Evolutionary conservation across 2,329 filamentous ascomycete species (phyloP).

Genomic region (Aspergillus fijiensis): DNA sequence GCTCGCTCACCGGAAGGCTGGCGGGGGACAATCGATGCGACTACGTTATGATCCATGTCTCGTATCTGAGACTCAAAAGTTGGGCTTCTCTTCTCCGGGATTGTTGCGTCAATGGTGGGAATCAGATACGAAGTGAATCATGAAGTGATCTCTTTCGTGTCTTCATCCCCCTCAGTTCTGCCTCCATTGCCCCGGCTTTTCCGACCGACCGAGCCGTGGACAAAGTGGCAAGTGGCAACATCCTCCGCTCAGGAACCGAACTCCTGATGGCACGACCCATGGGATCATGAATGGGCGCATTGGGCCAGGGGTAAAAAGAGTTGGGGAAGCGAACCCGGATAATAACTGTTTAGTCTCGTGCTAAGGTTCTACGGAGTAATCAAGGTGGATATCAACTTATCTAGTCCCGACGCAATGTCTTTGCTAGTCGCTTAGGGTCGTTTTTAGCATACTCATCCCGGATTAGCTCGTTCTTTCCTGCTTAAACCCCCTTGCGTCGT

Average conservation of each 20-base stretch:
- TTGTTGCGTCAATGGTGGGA: neutral
- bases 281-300: constrained; percentile 7
- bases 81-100: neutral
- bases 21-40: neutral
- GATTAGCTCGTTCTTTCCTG: neutral
- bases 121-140: no score
- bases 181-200: no score
- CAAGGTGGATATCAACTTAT: neutral
- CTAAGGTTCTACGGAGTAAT: neutral
- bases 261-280: neutral
- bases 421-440: neutral
- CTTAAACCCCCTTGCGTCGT: constrained; percentile 24
- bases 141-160: no score
- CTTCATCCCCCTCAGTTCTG: no score
- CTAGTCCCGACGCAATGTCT: neutral
- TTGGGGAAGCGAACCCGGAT: constrained; percentile 13
- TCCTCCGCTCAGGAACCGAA: neutral
- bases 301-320: constrained; percentile 13
- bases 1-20: neutral
- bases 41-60: neutral
- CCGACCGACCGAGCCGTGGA: neutral
- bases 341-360: neutral
- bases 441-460: neutral
- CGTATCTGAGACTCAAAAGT: neutral
- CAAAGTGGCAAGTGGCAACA: neutral